Evolutionary conservation across 2,329 filamentous ascomycete genomes (phyloP), one percentile per base, ranked within the genome.

Genomic region (Sphaerulina musiva): DNA sequence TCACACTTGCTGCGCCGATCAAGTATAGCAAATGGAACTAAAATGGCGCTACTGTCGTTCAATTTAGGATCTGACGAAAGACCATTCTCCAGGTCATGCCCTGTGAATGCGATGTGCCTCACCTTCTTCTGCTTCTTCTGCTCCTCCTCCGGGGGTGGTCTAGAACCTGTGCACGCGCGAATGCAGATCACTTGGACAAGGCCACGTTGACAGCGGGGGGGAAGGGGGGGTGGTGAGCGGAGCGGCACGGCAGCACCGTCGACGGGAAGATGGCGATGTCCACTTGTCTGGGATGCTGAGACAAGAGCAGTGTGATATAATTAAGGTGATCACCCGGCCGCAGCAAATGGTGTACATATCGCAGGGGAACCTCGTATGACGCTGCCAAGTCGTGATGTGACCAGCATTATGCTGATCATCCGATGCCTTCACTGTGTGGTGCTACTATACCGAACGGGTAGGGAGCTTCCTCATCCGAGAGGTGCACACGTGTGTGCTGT

Each of bases 331-430:
- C 26, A 6, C 26, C 26, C 29, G 29, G 38, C 45, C 32, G 48
- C 36, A 31, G 41, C 17, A 26, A 23, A 41, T 38, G 48, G 20
- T 29, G 41, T 44, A 34, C 10, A 36, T 26, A 26, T 6, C 26
- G 32, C 20, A 36, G 14, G 32, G 48, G 31, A 51, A 14, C 17
- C 41, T 44, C 34, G 48, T 29, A 20, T n/a, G 32, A 10, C 31
- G 48, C 40, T 42, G 48, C 26, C 17, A 31, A 45, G 40, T 31
- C 11, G 7, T 11, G 34, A 20, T 32, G 10, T 7, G 41, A 51
- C 48, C 45, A 51, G 48, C 48, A 51, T 51, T 14, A 32, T 41
- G 48, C 48, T 32, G 48, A 51, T 41, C 48, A 45, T 42, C 48
- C 41, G 48, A 31, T 39, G 48, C 39, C 48, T 44, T 45, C 31